These are phyloP conservation scores for Hygrophorus pudorinus DNA, from an alignment of 768 basidiomycete species.

Conservation along the genomic window DNA sequence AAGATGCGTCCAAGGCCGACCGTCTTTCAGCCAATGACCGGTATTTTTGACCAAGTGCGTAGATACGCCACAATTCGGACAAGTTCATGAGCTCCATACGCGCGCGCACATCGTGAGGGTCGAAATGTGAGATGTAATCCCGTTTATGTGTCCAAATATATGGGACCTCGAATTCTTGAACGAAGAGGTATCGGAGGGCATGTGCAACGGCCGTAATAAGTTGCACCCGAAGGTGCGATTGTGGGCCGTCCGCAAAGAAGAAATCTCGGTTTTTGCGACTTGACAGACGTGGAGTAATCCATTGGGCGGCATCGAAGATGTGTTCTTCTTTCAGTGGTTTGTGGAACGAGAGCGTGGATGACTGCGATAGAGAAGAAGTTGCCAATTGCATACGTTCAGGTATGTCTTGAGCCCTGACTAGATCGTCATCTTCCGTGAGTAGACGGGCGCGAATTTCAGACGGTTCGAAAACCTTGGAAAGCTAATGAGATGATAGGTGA, in stretches of 20 bases:
- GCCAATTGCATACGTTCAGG: slow-evolving; percentile 95
- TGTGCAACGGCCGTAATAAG: slow-evolving; percentile 73
- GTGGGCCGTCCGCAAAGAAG: slow-evolving; percentile 55
- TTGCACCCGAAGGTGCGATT: slow-evolving; percentile 48
- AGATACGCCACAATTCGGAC: slow-evolving; percentile 86
- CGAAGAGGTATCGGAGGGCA: slow-evolving; percentile 73
- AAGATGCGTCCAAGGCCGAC: slow-evolving; percentile 50
- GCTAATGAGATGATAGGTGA: slow-evolving; percentile 6
- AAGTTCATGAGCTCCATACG: slow-evolving; percentile 64
- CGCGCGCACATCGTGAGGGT: slow-evolving; percentile 50
- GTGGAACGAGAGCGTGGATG: slow-evolving; percentile 50
- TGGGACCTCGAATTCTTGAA: slow-evolving; percentile 87
- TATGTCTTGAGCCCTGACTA: slow-evolving; percentile 81
- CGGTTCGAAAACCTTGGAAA: slow-evolving; percentile 85
- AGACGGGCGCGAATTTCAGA: slow-evolving; percentile 86
- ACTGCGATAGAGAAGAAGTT: slow-evolving; percentile 69
- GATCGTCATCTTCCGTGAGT: slow-evolving; percentile 88
- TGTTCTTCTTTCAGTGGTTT: slow-evolving; percentile 62
- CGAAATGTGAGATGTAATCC: slow-evolving; percentile 82
- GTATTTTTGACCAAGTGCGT: slow-evolving; percentile 81
- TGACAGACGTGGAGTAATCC: slow-evolving; percentile 81
- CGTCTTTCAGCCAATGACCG: slow-evolving; percentile 75
- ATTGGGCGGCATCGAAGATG: slow-evolving; percentile 71
- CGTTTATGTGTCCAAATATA: slow-evolving; percentile 92
- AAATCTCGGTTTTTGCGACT: slow-evolving; percentile 59